Percentiles rank a stretch among this genome's conserved stretches.
These are phyloP conservation scores for Neofusicoccum laricinum DNA, from an alignment of 2,329 filamentous ascomycete genomes.

Conservation along the genomic window DNA sequence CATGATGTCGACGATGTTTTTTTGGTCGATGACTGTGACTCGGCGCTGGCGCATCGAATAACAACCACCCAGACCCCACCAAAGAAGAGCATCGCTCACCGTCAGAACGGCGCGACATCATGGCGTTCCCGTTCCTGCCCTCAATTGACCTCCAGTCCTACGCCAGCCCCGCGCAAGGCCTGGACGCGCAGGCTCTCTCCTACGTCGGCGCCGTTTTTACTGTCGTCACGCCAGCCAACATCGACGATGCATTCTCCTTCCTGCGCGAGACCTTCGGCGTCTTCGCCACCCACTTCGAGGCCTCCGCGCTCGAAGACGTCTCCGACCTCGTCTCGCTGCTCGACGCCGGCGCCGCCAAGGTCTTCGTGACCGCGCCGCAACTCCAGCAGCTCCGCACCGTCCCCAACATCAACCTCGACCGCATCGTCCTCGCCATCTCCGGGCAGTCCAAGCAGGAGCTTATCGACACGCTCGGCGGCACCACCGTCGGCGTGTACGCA, in stretches of 20 bases:
- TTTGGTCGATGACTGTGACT: too few relatives aligned
- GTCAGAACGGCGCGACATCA: conserved; percentile 23
- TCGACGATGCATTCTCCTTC: conserved; percentile 50
- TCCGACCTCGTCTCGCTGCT: conserved; percentile 78
- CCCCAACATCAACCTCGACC: conserved; percentile 52
- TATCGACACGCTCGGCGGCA: conserved; percentile 38
- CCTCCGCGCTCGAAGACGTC: conserved; percentile 62
- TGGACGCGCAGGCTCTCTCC: conserved; percentile 51
- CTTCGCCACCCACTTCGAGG: conserved; percentile 71
- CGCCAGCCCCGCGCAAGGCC: conserved; percentile 46
- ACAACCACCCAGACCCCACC: not conserved
- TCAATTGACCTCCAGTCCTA: conserved; percentile 47
- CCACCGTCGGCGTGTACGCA: conserved; percentile 45
- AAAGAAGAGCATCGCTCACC: not conserved
- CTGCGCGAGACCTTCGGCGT: conserved; percentile 55
- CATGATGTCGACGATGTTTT: too few relatives aligned
- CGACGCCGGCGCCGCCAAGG: conserved; percentile 78
- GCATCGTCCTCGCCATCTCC: conserved; percentile 56
- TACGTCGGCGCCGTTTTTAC: conserved; percentile 59
- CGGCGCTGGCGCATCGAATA: not conserved
- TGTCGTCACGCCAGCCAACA: conserved; percentile 47
- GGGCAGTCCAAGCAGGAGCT: conserved; percentile 42
- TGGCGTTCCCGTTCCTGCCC: conserved; percentile 47
- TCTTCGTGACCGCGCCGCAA: conserved; percentile 74
- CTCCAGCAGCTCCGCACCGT: conserved; percentile 54